A percentile compares a stretch with the other conserved stretches of the same genome.
These are phyloP conservation scores for Boeremia lycopersici DNA, from an alignment of 2,329 filamentous ascomycete species.

Conservation along the genomic window DNA sequence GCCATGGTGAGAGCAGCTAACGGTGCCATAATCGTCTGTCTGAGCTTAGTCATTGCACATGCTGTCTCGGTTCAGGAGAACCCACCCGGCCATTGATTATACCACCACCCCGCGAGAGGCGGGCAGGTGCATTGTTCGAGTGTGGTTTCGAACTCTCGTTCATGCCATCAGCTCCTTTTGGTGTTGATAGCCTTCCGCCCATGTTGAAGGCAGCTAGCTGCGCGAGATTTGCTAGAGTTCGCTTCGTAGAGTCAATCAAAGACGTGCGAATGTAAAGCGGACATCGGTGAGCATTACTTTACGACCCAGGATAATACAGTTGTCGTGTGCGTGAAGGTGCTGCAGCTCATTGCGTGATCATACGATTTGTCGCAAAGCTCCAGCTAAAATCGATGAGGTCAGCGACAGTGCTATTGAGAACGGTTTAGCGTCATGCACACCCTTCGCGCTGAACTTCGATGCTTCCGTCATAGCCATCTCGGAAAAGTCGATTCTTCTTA, in stretches of 20 bases:
- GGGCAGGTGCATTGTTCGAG: constrained; percentile 39
- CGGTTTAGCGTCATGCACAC: constrained; percentile 23
- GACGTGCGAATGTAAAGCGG: neutral
- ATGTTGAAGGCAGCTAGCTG: constrained; percentile 32
- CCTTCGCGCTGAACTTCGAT: constrained; percentile 13
- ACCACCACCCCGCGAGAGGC: constrained; percentile 36
- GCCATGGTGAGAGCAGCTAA: constrained; percentile 70
- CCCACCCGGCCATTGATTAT: constrained; percentile 46
- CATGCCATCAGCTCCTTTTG: constrained; percentile 50
- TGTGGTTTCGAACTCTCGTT: constrained; percentile 49
- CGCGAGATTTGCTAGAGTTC: neutral
- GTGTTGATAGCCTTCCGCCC: constrained; percentile 55
- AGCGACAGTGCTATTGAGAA: constrained; percentile 22
- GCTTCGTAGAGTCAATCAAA: neutral
- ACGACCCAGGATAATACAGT: neutral
- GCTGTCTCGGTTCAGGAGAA: neutral
- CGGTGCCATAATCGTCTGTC: constrained; percentile 62
- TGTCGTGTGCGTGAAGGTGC: neutral
- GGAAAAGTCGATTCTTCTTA: constrained; percentile 15
- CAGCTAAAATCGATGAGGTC: constrained; percentile 32
- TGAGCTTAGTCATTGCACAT: neutral
- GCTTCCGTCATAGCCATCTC: constrained; percentile 29
- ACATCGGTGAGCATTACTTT: neutral
- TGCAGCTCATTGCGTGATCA: constrained; percentile 12
- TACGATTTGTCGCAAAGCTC: constrained; percentile 16